A percentile compares a stretch with the other conserved stretches of the same genome.
Evolutionary conservation across 192 early-diverging fungal genomes (phyloP).

Genomic region (Coemansia sp.): DNA sequence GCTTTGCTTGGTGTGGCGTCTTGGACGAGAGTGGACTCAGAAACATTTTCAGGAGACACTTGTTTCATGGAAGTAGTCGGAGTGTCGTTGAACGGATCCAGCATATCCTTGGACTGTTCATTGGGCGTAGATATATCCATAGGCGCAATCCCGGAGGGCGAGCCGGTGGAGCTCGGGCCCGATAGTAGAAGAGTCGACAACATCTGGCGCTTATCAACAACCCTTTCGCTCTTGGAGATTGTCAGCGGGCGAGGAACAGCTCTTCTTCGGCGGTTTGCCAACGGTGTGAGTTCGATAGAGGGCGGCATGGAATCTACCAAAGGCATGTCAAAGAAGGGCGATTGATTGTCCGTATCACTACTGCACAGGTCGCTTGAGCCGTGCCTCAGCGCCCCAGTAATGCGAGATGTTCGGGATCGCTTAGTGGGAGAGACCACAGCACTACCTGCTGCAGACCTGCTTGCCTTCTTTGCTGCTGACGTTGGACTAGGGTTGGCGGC

Average conservation of each 20-base stretch:
- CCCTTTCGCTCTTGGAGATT: conserved; percentile 31
- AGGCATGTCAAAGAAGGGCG: conserved; percentile 1
- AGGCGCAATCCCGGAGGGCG: conserved; percentile 1
- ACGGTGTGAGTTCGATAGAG: conserved; percentile 24
- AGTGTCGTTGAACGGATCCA: not conserved
- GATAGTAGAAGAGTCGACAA: conserved; percentile 32
- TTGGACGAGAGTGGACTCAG: not conserved
- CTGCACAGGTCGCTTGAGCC: conserved; percentile 21
- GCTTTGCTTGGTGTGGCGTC: not conserved
- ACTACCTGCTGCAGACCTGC: not conserved
- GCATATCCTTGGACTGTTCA: not conserved
- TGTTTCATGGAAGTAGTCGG: not conserved
- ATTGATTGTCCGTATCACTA: conserved; percentile 11
- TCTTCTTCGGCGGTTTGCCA: conserved; percentile 23
- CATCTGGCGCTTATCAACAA: conserved; percentile 40
- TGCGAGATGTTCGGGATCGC: not conserved
- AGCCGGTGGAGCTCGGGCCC: conserved; percentile 4
- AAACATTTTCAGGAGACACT: not conserved
- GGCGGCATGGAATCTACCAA: conserved; percentile 1
- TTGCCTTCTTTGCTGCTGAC: not conserved
- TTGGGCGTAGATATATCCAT: conserved; percentile 10
- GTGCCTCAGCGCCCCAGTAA: not conserved
- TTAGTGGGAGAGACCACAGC: not conserved
- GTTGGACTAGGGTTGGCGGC: conserved; percentile 1
- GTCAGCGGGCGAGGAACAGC: conserved; percentile 33